Evolutionary conservation across 805 yeast genomes (phyloP).

Genomic region (Metschnikowia aberdeeniae): DNA sequence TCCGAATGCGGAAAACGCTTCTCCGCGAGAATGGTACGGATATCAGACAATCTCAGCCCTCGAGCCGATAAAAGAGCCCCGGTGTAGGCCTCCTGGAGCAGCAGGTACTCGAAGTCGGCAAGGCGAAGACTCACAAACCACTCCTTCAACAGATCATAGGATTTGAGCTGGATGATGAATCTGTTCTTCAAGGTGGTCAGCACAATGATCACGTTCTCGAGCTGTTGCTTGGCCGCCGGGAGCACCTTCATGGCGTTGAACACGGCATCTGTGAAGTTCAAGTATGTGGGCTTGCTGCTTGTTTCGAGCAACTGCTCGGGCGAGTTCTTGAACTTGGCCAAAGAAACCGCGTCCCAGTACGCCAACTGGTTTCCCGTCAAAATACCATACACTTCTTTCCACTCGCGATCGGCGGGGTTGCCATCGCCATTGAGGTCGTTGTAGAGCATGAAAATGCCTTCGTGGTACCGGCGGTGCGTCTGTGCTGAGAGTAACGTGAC

Average conservation of each 20-base stretch:
- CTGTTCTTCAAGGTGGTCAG: constrained; percentile 91
- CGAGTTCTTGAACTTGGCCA: constrained; percentile 50
- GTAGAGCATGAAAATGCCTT: constrained; percentile 70
- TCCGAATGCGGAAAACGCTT: constrained; percentile 85
- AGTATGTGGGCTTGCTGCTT: constrained; percentile 75
- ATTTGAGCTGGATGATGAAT: constrained; percentile 72
- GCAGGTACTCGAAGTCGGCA: constrained; percentile 72
- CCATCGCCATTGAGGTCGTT: constrained; percentile 81
- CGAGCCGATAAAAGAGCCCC: constrained; percentile 91
- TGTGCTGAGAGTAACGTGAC: constrained; percentile 73
- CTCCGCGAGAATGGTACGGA: constrained; percentile 77
- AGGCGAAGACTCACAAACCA: constrained; percentile 87
- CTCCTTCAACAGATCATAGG: constrained; percentile 55
- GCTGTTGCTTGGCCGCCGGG: constrained; percentile 59
- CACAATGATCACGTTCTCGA: constrained; percentile 77
- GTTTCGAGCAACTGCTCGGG: constrained; percentile 54
- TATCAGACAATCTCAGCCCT: constrained; percentile 84
- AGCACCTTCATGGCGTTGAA: constrained; percentile 67
- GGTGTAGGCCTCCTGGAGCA: constrained; percentile 92
- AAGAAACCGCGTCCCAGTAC: constrained; percentile 77
- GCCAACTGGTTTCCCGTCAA: constrained; percentile 89
- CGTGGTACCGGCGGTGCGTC: constrained; percentile 67
- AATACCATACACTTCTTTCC: constrained; percentile 93
- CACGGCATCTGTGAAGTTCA: constrained; percentile 87
- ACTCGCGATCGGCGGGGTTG: constrained; percentile 71